These are phyloP conservation scores for Aspergillus saccharolyticus DNA, from an alignment of 495 filamentous ascomycete species.

Conservation along the genomic window DNA sequence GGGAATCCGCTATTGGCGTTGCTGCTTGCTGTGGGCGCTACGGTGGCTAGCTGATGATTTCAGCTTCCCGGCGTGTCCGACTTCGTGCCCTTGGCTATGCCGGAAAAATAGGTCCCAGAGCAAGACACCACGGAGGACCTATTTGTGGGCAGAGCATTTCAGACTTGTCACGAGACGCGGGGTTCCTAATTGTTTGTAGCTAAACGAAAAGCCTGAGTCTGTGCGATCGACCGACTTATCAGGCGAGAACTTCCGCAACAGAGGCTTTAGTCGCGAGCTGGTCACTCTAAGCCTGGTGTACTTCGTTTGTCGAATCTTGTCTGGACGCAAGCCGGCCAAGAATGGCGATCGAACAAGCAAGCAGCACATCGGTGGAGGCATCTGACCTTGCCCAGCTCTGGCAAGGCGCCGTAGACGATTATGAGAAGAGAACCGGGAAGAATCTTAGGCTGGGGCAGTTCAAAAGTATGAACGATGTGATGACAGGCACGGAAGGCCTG, in stretches of 20 bases:
- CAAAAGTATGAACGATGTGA: conserved; percentile 1
- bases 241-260: neutral
- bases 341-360: neutral
- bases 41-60: neutral
- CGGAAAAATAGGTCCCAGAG: neutral
- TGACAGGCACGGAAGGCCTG: neutral
- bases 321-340: neutral
- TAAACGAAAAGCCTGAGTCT: neutral
- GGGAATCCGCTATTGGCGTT: neutral
- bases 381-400: conserved; percentile 13
- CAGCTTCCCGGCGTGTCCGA: neutral
- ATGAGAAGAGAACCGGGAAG: conserved; percentile 2
- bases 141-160: neutral
- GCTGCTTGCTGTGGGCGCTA: neutral
- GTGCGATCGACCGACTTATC: neutral
- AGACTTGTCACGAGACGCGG: neutral
- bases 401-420: neutral
- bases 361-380: neutral
- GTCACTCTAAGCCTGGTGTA: neutral
- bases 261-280: neutral
- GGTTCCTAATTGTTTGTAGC: neutral
- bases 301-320: neutral
- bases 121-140: neutral
- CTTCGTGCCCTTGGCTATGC: neutral
- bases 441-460: neutral